A percentile compares a stretch with the other conserved stretches of the same genome.
These are phyloP conservation scores for Tubosaeta sp. DNA, from an alignment of 768 basidiomycete genomes.

Conservation along the genomic window DNA sequence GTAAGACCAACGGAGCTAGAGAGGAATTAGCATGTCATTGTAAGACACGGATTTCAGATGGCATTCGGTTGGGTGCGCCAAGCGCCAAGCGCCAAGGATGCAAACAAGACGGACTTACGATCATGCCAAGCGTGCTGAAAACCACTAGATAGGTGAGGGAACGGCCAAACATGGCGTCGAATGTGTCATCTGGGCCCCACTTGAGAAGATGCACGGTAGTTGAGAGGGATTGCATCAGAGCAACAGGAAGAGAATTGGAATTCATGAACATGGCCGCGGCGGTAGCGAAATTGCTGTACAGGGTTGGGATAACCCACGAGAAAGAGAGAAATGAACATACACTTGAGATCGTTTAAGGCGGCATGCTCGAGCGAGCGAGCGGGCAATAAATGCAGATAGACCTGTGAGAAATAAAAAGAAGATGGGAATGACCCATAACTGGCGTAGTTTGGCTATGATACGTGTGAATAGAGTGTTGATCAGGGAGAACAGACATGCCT, in stretches of 20 bases:
- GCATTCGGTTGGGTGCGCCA: background rate
- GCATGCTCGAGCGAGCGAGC: slow-evolving; percentile 55
- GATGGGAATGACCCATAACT: slow-evolving; percentile 82
- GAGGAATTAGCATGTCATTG: background rate
- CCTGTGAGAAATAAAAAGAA: slow-evolving; percentile 77
- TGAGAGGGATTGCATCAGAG: slow-evolving; percentile 88
- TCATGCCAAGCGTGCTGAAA: slow-evolving; percentile 94
- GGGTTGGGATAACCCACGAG: background rate
- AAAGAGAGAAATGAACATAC: slow-evolving; percentile 35
- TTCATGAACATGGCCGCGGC: slow-evolving; percentile 91
- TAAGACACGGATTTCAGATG: background rate
- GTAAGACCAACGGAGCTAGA: slow-evolving; percentile 86
- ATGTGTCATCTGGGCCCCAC: slow-evolving; percentile 77
- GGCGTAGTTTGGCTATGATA: slow-evolving; percentile 60
- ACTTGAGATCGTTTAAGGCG: slow-evolving; percentile 72
- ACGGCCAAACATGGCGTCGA: slow-evolving; percentile 86
- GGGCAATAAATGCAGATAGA: slow-evolving; percentile 68
- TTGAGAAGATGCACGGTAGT: slow-evolving; percentile 77
- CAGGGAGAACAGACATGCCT: slow-evolving; percentile 36
- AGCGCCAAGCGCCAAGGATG: background rate
- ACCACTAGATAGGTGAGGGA: slow-evolving; percentile 87
- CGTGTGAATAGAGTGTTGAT: background rate
- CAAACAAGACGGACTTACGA: slow-evolving; percentile 49
- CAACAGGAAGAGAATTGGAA: slow-evolving; percentile 92
- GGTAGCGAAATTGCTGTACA: slow-evolving; percentile 64